Evolutionary conservation across 2,329 filamentous ascomycete species (phyloP), one percentile per base, ranked within the genome.

Genomic region (Coniella lustricola): DNA sequence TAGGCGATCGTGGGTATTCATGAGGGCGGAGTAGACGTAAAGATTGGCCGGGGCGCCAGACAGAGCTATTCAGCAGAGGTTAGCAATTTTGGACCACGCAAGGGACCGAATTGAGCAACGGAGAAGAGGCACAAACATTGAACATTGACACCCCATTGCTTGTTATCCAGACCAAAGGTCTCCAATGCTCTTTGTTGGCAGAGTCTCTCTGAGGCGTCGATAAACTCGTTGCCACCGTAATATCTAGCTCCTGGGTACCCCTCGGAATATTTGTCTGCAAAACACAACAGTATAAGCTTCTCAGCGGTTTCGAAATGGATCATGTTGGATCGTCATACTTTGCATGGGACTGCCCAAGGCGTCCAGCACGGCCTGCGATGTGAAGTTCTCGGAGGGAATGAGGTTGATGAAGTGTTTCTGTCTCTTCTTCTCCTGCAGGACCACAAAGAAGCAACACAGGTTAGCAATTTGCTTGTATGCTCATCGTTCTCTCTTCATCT

Each of bases 401-500:
- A 95, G 76, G 69, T 97, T 97, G 73, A 98, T 95, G 63, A 96
- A 98, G 68, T 97, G 90, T 70, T 95, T 95, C 69, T 98, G 93
- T 58, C 93, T 81, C 58, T 79, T 79, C 80, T 97, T 97, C 75
- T 98, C 93, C 88, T 95, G 50, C 51, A 52, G n/a, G 16, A 13
- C 3, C 16, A 32, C 21, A 39, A 51, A 52, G n/a, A 14, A 13
- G 3, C 17, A 36, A 21, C 34, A 33, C 18, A 21, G n/a, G 37
- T 53, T 31, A 53, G 51, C 20, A 13, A 3, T 29, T 14, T 9
- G 2, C 10, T 3, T 21, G 17, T 18, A 8, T 12, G 32, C 10
- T 29, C 25, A 29, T 10, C 25, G n/a, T 29, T 10, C 25, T 29
- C 25, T 10, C 10, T 29, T 29, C 5, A 29, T 29, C 5, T 29